A percentile compares a stretch with the other conserved stretches of the same genome.
Evolutionary conservation across 352 stramenopile species (phyloP).

Genomic region (Globisporangium rhizosaccharum): DNA sequence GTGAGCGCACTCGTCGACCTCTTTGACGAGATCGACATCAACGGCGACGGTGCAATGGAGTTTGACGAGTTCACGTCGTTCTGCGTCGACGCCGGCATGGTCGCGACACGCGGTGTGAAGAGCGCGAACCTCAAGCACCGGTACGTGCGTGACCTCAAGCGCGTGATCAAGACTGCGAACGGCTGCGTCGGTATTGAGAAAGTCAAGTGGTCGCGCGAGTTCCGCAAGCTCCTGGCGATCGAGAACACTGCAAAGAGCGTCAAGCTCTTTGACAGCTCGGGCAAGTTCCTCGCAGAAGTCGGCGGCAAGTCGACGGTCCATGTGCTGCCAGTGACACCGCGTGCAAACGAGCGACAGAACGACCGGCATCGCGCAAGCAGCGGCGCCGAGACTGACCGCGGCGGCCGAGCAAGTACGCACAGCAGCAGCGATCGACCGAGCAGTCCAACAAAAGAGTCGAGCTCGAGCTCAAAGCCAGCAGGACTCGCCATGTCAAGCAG

Average conservation of each 20-base stretch:
- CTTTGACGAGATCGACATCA: conserved; percentile 88
- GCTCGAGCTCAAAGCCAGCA: background rate
- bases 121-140: conserved; percentile 51
- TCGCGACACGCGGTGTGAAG: conserved; percentile 49
- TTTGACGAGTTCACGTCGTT: conserved; percentile 87
- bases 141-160: conserved; percentile 55
- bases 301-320: conserved; percentile 15
- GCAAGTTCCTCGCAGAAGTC: conserved; percentile 51
- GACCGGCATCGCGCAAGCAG: background rate
- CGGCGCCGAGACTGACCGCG: no score
- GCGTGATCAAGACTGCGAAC: conserved; percentile 53
- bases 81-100: conserved; percentile 82
- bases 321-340: conserved; percentile 9
- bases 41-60: conserved; percentile 79
- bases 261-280: conserved; percentile 60
- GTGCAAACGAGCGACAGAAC: conserved; percentile 8
- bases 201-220: conserved; percentile 62
- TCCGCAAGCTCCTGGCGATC: conserved; percentile 56
- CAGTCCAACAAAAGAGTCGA: background rate
- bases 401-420: background rate
- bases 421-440: background rate
- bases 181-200: conserved; percentile 51
- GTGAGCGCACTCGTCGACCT: conserved; percentile 65
- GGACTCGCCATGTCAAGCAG: background rate
- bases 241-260: conserved; percentile 60